These are phyloP conservation scores for Yamadazyma endophytica DNA, from an alignment of 805 yeast species.

Conservation along the genomic window DNA sequence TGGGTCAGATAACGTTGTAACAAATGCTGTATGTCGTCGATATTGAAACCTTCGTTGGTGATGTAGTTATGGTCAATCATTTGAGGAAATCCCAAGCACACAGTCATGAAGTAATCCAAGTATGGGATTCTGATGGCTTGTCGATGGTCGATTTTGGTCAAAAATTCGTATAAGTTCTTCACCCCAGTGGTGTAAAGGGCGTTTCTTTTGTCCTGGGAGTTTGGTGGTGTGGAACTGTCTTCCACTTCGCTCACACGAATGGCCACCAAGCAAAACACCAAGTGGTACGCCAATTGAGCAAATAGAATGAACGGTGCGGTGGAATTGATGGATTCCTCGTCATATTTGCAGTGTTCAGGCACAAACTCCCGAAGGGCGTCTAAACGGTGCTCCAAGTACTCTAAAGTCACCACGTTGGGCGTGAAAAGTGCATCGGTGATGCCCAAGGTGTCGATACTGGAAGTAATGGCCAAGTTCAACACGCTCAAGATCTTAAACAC, in stretches of 20 bases:
- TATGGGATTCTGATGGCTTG: neutral
- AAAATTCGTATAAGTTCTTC: neutral
- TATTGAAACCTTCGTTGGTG: too few species aligned
- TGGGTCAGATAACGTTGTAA: too few species aligned
- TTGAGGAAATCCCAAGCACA: too few species aligned
- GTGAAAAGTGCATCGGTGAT: neutral
- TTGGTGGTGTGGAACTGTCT: neutral
- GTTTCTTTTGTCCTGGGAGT: neutral
- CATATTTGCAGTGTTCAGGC: neutral
- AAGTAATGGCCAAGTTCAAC: conserved; percentile 18
- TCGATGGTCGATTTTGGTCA: neutral
- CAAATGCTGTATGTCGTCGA: too few species aligned
- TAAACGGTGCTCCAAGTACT: neutral
- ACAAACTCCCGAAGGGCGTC: neutral
- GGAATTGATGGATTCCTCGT: neutral
- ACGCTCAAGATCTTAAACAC: conserved; percentile 13
- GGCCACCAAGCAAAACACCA: neutral
- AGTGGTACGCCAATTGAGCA: neutral
- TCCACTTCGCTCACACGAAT: neutral
- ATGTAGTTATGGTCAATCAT: too few species aligned
- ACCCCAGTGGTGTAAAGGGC: neutral
- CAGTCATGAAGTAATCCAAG: neutral
- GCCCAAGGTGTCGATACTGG: conserved; percentile 13
- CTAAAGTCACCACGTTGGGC: neutral
- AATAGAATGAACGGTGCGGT: neutral